These are phyloP conservation scores for Davidsoniella virescens DNA, from an alignment of 2,329 filamentous ascomycete species.

Conservation along the genomic window DNA sequence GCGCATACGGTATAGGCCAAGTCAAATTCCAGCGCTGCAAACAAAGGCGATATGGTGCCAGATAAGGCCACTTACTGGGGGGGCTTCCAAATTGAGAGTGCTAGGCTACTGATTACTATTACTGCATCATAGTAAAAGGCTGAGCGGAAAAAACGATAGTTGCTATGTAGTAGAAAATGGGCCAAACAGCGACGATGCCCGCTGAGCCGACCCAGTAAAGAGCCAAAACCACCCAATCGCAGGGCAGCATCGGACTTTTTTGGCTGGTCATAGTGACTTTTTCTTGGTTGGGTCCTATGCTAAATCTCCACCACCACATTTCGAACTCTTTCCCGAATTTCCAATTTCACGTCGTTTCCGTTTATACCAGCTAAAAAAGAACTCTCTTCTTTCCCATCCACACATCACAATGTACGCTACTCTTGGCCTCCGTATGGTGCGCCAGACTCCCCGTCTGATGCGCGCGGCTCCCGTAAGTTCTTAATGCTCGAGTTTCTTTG, in stretches of 20 bases:
- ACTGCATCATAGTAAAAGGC: no score
- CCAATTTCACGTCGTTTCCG: constrained; percentile 10
- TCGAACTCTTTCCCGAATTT: constrained; percentile 18
- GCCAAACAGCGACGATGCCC: background rate
- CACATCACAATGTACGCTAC: constrained; percentile 43
- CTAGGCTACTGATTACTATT: no score
- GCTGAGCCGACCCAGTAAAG: background rate
- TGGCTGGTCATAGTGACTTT: constrained; percentile 3
- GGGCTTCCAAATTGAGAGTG: no score
- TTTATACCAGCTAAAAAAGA: no score
- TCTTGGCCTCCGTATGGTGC: constrained; percentile 49
- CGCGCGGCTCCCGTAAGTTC: constrained; percentile 55
- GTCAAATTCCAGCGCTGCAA: background rate
- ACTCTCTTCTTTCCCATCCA: constrained; percentile 1
- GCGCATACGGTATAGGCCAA: background rate
- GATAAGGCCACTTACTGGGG: no score
- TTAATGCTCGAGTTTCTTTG: constrained; percentile 4
- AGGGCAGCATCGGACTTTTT: constrained; percentile 1
- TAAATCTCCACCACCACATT: constrained; percentile 2
- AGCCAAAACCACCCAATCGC: constrained; percentile 2
- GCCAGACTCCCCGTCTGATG: constrained; percentile 50
- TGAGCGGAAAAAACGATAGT: no score
- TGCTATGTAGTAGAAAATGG: background rate
- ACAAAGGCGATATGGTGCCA: no score
- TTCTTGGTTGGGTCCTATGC: background rate